Base-by-base conservation (phyloP, 306 rosid genomes). In the Malus asiatica region DNA sequence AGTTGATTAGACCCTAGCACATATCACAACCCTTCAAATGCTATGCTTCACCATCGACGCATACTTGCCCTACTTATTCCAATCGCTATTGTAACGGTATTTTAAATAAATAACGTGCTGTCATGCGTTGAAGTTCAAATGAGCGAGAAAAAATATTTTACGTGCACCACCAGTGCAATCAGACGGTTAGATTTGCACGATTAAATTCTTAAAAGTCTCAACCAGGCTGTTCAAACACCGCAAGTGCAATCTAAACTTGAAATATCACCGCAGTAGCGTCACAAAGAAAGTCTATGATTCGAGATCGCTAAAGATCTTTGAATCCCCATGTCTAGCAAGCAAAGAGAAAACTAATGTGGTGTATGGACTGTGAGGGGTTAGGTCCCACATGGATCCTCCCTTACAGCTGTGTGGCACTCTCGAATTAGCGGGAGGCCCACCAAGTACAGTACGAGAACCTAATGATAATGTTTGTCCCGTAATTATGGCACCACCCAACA, bases 341-440 rank as follows among this genome's bases (percentile, higher is more conserved):
- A 61, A 15, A 32, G 12, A 15, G 23, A 60, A 69, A 42, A 23
- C 53, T 8, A 15, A 75, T 77, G 77, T 70, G 70, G 44, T 29
- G 69, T 25, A 46, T 51, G 84, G 82, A 70, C 30, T 77, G 63
- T 62, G 68, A 64, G 65, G 68, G 10, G 4, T 59, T 51, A 51
- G 76, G 88, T 30, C 82, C 89, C 90, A 76, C 85, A 64, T 81
- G 76, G 85, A 89, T 85, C 83, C 88, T 80, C 68, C 35, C 20
- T 3, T 80, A 87, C 83, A 88, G 86, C 86, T 84, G 82, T 86
- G 55, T 70, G 66, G 5, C 51, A 72, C 23, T 64, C 44, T 64
- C 68, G 20, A 27, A 75, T 61, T 65, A 63, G 58, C 55, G 74
- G 70, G 20, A 84, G 83, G 85, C 72, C 86, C 80, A 75, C 62